A percentile compares a stretch with the other conserved stretches of the same genome.
Conservation (phyloP, 768 basidiomycete genomes). For the Mycena haematopus region DNA sequence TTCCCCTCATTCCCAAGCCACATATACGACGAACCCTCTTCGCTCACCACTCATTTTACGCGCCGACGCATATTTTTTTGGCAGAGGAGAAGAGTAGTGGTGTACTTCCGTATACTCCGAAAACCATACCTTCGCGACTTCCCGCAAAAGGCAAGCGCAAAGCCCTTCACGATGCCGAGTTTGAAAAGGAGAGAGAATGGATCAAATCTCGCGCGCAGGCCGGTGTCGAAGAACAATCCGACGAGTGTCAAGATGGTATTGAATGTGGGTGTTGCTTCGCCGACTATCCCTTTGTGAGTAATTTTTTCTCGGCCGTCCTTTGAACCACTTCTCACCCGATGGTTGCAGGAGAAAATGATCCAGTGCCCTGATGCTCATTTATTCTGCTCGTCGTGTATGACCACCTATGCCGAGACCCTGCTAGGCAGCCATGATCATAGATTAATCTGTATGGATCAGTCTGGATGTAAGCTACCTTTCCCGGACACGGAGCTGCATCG, state of each 20-base stretch:
- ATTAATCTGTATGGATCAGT: constrained; percentile 84
- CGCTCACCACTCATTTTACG: constrained; percentile 58
- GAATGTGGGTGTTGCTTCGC: constrained; percentile 92
- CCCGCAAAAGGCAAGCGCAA: constrained; percentile 49
- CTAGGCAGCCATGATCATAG: constrained; percentile 67
- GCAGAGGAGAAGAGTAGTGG: constrained; percentile 41
- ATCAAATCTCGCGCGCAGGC: constrained; percentile 42
- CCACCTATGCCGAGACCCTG: constrained; percentile 66
- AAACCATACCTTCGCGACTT: constrained; percentile 38
- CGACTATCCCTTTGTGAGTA: constrained; percentile 70
- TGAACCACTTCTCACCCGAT: constrained; percentile 5
- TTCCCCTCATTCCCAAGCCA: constrained; percentile 61
- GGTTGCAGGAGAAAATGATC: constrained; percentile 74
- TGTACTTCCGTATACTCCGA: constrained; percentile 45
- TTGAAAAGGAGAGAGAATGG: constrained; percentile 57
- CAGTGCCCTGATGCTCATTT: constrained; percentile 91
- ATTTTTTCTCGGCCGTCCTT: not conserved
- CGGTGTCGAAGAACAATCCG: constrained; percentile 50
- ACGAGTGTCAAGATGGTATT: constrained; percentile 64
- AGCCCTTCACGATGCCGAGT: constrained; percentile 49
- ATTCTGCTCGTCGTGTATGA: constrained; percentile 81
- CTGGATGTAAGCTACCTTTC: constrained; percentile 73
- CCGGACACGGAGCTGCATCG: constrained; percentile 71
- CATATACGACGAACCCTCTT: constrained; percentile 56
- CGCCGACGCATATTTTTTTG: constrained; percentile 66